Percentiles rank a stretch among this genome's conserved stretches.
These are phyloP conservation scores for Mrakia frigida DNA, from an alignment of 768 basidiomycete species.

Conservation along the genomic window DNA sequence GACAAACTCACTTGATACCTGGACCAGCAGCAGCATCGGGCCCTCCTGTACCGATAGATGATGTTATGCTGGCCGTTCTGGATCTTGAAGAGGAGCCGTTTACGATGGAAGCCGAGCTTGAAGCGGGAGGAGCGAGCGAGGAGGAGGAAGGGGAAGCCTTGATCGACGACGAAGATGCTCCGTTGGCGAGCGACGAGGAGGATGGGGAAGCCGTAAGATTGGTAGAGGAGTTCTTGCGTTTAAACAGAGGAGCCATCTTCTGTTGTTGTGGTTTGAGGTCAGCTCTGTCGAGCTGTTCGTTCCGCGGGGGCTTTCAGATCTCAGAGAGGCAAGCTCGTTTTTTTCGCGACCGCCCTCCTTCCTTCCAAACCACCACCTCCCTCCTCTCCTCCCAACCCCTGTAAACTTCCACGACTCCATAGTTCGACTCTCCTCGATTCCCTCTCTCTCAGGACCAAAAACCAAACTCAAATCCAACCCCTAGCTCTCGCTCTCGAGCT, in stretches of 20 bases:
- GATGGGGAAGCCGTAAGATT: not conserved
- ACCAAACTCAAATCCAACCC: no score
- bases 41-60: not conserved
- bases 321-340: no score
- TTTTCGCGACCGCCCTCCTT: no score
- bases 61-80: not conserved
- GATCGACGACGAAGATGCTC: not conserved
- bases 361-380: no score
- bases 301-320: no score
- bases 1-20: not conserved
- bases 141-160: not conserved
- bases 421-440: no score
- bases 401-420: no score
- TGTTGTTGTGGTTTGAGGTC: not conserved
- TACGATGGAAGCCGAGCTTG: not conserved
- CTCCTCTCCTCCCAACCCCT: no score
- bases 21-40: not conserved
- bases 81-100: not conserved
- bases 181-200: not conserved
- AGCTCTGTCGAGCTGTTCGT: no score
- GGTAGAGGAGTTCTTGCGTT: not conserved
- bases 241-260: not conserved
- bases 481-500: not conserved
- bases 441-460: no score
- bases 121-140: constrained; percentile 4